A percentile compares a stretch with the other conserved stretches of the same genome.
These are phyloP conservation scores for Trichophyton simii DNA, from an alignment of 2,329 filamentous ascomycete species.

Conservation along the genomic window DNA sequence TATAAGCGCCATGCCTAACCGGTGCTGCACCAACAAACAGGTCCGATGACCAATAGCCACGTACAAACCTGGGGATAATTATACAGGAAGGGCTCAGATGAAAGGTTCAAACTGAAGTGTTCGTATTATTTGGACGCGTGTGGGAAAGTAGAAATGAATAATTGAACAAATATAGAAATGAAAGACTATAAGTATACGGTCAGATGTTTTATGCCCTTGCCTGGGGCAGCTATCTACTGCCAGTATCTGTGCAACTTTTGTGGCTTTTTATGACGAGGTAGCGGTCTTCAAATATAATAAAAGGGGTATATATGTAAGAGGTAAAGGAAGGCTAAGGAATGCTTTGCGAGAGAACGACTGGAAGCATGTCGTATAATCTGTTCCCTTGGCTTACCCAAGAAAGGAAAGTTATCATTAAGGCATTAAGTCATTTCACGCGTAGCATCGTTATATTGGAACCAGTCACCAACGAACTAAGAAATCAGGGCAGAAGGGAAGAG, in stretches of 20 bases:
- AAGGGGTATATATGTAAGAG: background rate
- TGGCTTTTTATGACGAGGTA: background rate
- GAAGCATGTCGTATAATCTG: background rate
- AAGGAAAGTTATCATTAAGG: conserved; percentile 3
- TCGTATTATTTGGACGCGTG: background rate
- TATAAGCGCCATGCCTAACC: background rate
- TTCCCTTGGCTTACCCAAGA: conserved; percentile 1
- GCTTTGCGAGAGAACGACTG: conserved; percentile 1
- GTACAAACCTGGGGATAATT: background rate
- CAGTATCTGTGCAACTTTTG: background rate
- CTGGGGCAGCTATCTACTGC: background rate
- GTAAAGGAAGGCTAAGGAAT: background rate
- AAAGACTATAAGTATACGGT: background rate
- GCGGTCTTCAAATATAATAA: background rate
- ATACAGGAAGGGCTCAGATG: background rate
- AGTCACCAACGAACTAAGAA: background rate
- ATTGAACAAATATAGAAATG: background rate
- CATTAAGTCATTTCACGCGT: conserved; percentile 4
- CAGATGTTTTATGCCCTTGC: background rate
- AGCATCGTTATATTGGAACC: background rate
- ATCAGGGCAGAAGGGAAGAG: background rate
- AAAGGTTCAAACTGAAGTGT: background rate
- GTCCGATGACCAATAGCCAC: background rate
- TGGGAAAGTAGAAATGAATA: background rate
- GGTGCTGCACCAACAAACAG: background rate